Base-by-base conservation (phyloP, 441 rosid genomes). In the Raphanus hybrid region DNA sequence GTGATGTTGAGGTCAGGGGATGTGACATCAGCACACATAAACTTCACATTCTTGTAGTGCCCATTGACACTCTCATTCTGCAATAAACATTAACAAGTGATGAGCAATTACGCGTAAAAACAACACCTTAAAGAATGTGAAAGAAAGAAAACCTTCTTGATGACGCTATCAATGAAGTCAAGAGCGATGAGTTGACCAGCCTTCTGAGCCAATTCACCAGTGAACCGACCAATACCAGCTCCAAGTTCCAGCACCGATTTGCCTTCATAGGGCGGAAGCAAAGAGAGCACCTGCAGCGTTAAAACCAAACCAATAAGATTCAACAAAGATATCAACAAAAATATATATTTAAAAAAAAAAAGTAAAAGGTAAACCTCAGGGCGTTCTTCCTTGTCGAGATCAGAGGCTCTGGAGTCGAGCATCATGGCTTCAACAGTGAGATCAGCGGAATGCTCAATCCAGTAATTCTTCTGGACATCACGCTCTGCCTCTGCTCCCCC, bases 381-480 rank as follows among this genome's bases (percentile, higher is more conserved):
- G 1, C 98, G 94, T 80, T 95, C 99, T 82, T 95, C 98, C 72
- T 86, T 95, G 88, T 95, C 99, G 73, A 95, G 97, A 87, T 93
- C 97, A 66, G 95, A 74, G 48, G 97, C 99, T 67, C 83, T 81
- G 52, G 99, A 93, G 78, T 93, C 99, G 6, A 95, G 98, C 97
- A 95, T 93, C 99, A 95, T 95, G 43, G 97, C 88, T 87, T 93
- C 96, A 74, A 95, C 85, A 11, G 95, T 89, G 76, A 95, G 80
- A 82, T 91, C 89, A 10, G 75, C 85, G 0, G 97, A 89, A 79
- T 91, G 96, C 73, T 93, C 99, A 32, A 80, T 76, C 98, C 99
- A 95, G 82, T 95, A 95, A 72, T 76, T 87, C 87, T 87, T 95
- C 82, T 93, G 97, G 70, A 87, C 74, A 71, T 79, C 79, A 74